Base-by-base conservation (phyloP, 2,329 filamentous ascomycete species). In the Emericellopsis atlantica region DNA sequence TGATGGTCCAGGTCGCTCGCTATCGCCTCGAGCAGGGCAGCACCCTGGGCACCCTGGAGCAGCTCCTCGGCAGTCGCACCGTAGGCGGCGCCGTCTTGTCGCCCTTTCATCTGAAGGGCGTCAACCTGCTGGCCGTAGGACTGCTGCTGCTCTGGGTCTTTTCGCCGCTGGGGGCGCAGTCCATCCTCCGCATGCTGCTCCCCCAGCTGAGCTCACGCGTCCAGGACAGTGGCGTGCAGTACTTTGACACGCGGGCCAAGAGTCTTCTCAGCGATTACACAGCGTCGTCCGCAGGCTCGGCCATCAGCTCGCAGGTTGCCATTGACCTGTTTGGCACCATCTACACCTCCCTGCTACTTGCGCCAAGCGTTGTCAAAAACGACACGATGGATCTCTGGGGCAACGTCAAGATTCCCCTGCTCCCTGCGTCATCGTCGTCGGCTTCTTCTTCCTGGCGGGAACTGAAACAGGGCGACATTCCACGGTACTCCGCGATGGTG, bases 121-220 rank as follows among this genome's bases (percentile, higher is more conserved):
- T 55, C 37, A 55, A 56, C 39, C 15, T 49, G 5, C 44, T 58
- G 6, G 49, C 47, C 1, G 6, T 55, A 4, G 40, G 39, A 2
- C 41, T 58, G 11, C 36, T 56, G 6, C 12, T 57, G 1, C 23
- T 55, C 11, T 58, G 56, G 55, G 44, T 46, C 18, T 44, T 57
- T 14, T 58, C 55, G 5, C 54, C 55, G 2, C 42, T 59, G 4
- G 56, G 55, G 11, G 47, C 48, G n/a, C 55, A 58, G 44, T 47
- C 54, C 0, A 39, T 53, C 12, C 40, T 58, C 26, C 52, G 53
- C 2, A 40, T 45, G 24, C 33, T 46, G 14, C 26, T 40, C 3
- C 33, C 39, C 8, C 15, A 26, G 2, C 15, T 21, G 4, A 31
- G 21, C 4, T 14, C 33, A 11, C 33, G 33, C 11, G 16, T 18